These are phyloP conservation scores for Xylaria sp. DNA, from an alignment of 2,329 filamentous ascomycete species.

Conservation along the genomic window DNA sequence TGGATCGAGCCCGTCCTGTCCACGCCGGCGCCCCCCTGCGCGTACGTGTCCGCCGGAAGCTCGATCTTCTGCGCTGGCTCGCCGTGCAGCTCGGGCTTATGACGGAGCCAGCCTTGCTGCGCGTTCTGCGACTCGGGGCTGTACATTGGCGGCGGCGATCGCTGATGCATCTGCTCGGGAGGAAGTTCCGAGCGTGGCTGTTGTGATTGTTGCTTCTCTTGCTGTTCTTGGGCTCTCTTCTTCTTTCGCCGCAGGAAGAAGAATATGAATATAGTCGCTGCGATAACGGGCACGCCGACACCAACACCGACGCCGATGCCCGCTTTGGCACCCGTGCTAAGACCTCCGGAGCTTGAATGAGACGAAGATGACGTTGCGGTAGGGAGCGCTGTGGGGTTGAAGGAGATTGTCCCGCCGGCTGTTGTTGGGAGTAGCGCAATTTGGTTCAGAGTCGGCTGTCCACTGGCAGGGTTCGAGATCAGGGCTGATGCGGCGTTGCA, in stretches of 20 bases:
- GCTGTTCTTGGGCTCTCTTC: slow-evolving; percentile 16
- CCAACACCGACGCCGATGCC: slow-evolving; percentile 42
- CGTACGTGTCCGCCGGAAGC: slow-evolving; percentile 27
- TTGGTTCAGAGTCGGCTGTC: slow-evolving; percentile 40
- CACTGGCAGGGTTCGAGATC: slow-evolving; percentile 39
- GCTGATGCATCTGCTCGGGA: slow-evolving; percentile 18
- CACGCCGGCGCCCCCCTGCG: not conserved
- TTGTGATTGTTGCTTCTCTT: slow-evolving; percentile 15
- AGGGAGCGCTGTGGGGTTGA: slow-evolving; percentile 42
- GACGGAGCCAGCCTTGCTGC: slow-evolving; percentile 31
- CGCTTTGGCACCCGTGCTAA: slow-evolving; percentile 36
- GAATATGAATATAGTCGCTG: slow-evolving; percentile 30
- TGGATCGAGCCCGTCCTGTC: slow-evolving; percentile 28
- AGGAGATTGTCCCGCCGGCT: slow-evolving; percentile 42
- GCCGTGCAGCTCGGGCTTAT: slow-evolving; percentile 39
- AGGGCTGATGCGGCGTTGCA: slow-evolving; percentile 41
- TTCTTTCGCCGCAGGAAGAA: slow-evolving; percentile 38
- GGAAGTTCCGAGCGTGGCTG: slow-evolving; percentile 25
- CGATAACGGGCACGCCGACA: slow-evolving; percentile 37
- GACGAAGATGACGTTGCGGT: slow-evolving; percentile 32
- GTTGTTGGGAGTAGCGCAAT: slow-evolving; percentile 41
- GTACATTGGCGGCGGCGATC: slow-evolving; percentile 34
- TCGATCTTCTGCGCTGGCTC: slow-evolving; percentile 38
- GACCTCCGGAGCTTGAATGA: slow-evolving; percentile 21
- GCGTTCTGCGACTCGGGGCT: slow-evolving; percentile 26